Conservation (phyloP, 108 stramenopile genomes). For the Aurantiochytrium sp. region DNA sequence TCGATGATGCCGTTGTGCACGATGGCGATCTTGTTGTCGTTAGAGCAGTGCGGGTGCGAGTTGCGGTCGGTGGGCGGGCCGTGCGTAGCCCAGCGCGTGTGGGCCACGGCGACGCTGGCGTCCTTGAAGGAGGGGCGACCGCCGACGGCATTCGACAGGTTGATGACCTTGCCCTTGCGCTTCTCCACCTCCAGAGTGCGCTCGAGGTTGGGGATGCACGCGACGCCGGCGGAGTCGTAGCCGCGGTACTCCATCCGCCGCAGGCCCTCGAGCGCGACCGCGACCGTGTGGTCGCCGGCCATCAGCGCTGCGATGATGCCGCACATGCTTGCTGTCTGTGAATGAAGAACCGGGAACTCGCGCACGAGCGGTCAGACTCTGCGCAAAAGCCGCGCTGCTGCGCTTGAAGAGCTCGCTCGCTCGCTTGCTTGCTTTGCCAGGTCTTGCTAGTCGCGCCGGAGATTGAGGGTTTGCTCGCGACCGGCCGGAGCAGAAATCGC, state of each 20-base stretch:
- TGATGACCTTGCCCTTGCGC: slow-evolving; percentile 81
- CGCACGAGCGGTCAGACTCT: no score
- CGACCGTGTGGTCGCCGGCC: neutral
- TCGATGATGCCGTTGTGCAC: slow-evolving; percentile 97
- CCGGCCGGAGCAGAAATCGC: no score
- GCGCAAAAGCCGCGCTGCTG: no score
- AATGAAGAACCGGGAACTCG: no score
- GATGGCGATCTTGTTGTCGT: slow-evolving; percentile 84
- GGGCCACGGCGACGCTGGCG: slow-evolving; percentile 81
- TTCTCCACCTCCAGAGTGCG: slow-evolving; percentile 70
- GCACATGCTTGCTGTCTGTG: neutral
- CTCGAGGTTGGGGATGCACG: slow-evolving; percentile 64
- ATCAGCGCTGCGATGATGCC: neutral
- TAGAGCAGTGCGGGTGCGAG: slow-evolving; percentile 92
- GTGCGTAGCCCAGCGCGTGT: slow-evolving; percentile 98
- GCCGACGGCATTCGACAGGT: slow-evolving; percentile 87
- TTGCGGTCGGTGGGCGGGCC: slow-evolving; percentile 97
- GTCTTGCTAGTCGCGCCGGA: no score
- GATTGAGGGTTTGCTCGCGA: no score
- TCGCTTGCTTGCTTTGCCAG: no score
- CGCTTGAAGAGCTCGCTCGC: no score
- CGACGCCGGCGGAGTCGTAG: slow-evolving; percentile 94
- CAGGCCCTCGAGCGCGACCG: slow-evolving; percentile 78
- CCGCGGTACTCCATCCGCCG: slow-evolving; percentile 92
- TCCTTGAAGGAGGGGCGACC: slow-evolving; percentile 62